A percentile compares a stretch with the other conserved stretches of the same genome.
Evolutionary conservation across 768 basidiomycete genomes (phyloP).

Genomic region (Suillus spraguei): DNA sequence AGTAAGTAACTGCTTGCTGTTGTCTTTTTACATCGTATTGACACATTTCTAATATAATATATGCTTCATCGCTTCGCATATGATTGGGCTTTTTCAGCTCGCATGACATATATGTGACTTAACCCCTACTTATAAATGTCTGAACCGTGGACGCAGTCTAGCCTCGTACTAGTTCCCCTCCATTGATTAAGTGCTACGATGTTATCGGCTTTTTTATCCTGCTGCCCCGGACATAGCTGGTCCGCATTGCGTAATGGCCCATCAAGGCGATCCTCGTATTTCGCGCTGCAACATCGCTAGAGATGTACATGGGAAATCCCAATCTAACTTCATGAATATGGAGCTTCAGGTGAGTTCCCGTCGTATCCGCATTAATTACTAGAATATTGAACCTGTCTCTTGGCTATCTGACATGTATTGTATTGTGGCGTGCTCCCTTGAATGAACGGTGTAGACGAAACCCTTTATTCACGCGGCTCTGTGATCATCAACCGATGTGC

Average conservation of each 20-base stretch:
- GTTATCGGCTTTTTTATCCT: conserved; percentile 48
- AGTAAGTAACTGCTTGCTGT: too few relatives aligned
- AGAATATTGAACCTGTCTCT: background rate
- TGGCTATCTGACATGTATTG: conserved; percentile 17
- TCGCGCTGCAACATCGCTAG: conserved; percentile 32
- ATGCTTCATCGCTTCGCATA: too few relatives aligned
- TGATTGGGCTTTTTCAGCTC: too few relatives aligned
- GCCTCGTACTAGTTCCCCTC: too few relatives aligned
- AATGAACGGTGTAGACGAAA: conserved; percentile 19
- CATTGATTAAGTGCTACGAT: background rate
- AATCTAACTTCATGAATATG: conserved; percentile 5
- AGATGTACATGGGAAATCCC: conserved; percentile 9
- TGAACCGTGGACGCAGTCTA: too few relatives aligned
- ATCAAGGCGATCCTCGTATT: conserved; percentile 44
- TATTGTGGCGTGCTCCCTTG: conserved; percentile 16
- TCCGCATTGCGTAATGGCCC: conserved; percentile 50
- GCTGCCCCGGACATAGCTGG: conserved; percentile 42
- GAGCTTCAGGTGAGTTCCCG: conserved; percentile 15
- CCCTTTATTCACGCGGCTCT: conserved; percentile 15
- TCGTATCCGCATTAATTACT: too few relatives aligned
- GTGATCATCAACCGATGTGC: conserved; percentile 7
- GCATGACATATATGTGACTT: too few relatives aligned
- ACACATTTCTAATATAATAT: too few relatives aligned
- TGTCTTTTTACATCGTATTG: too few relatives aligned
- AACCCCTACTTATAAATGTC: too few relatives aligned